Conservation (phyloP, 73 alveolate genomes). For the Paraurostyla sp. region DNA sequence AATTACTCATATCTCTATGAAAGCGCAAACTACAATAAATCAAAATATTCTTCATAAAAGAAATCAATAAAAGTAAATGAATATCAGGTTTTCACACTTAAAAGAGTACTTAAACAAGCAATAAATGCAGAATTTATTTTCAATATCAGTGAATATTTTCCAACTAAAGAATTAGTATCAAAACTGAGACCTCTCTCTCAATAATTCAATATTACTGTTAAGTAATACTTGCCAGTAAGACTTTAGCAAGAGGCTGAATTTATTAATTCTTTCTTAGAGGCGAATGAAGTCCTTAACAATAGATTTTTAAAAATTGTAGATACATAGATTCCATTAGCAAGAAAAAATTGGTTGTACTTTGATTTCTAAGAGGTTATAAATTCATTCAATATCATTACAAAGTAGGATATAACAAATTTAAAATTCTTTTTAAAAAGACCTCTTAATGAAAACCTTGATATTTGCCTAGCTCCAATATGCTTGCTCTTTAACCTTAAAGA, state of each 20-base stretch:
- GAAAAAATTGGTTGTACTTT: conserved; percentile 82
- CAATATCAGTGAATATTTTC: conserved; percentile 37
- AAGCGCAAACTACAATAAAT: neutral
- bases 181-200: conserved; percentile 26
- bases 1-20: conserved; percentile 48
- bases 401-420: conserved; percentile 61
- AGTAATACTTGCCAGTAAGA: conserved; percentile 63
- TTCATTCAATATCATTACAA: neutral
- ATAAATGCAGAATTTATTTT: conserved; percentile 39
- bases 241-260: conserved; percentile 85
- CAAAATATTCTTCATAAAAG: neutral
- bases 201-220: conserved; percentile 13
- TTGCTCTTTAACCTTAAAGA: conserved; percentile 74
- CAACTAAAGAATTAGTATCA: conserved; percentile 41
- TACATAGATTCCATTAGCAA: conserved; percentile 81
- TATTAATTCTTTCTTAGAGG: conserved; percentile 77
- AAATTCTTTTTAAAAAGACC: conserved; percentile 57
- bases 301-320: conserved; percentile 80
- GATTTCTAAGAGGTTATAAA: conserved; percentile 70
- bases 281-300: conserved; percentile 71
- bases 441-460: conserved; percentile 45
- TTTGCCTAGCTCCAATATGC: conserved; percentile 87
- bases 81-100: conserved; percentile 17
- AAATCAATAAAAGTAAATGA: neutral
- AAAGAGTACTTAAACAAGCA: conserved; percentile 4